Conservation (phyloP, 1,284 basidiomycete genomes). For the Malassezia restricta region DNA sequence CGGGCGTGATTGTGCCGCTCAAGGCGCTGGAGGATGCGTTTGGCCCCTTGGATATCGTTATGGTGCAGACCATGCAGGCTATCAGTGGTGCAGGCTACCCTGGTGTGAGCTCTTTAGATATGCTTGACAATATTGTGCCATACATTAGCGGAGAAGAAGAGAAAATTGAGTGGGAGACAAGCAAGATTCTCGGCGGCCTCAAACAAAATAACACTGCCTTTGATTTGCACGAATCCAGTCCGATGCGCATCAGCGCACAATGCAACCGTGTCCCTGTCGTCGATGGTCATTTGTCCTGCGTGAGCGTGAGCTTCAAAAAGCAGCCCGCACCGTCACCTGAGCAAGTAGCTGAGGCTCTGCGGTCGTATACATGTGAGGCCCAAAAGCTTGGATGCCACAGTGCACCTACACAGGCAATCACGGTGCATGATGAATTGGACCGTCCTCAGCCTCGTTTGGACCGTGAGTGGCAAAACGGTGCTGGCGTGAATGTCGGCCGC, state of each 20-base stretch:
- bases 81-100: slow-evolving; percentile 96
- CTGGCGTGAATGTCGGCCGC: slow-evolving; percentile 81
- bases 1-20: slow-evolving; percentile 81
- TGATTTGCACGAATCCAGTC: slow-evolving; percentile 69
- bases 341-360: slow-evolving; percentile 71
- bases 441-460: slow-evolving; percentile 89
- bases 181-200: slow-evolving; percentile 74
- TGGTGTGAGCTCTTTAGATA: slow-evolving; percentile 77
- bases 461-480: slow-evolving; percentile 77
- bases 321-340: slow-evolving; percentile 74
- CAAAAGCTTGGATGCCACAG: slow-evolving; percentile 71
- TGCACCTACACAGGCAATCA: slow-evolving; percentile 73
- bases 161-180: slow-evolving; percentile 96
- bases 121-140: slow-evolving; percentile 91
- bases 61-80: slow-evolving; percentile 93
- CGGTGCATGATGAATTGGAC: slow-evolving; percentile 81
- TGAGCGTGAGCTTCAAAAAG: slow-evolving; percentile 70
- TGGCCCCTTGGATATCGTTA: slow-evolving; percentile 75
- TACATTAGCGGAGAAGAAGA: slow-evolving; percentile 76
- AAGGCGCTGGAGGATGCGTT: slow-evolving; percentile 82
- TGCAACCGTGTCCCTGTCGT: slow-evolving; percentile 88
- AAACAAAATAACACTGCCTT: slow-evolving; percentile 50
- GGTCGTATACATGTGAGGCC: slow-evolving; percentile 63
- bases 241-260: slow-evolving; percentile 73
- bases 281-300: slow-evolving; percentile 78